Evolutionary conservation across 169 alveolate genomes (phyloP), one percentile per base, ranked within the genome.

Genomic region (Eimeria necatrix): DNA sequence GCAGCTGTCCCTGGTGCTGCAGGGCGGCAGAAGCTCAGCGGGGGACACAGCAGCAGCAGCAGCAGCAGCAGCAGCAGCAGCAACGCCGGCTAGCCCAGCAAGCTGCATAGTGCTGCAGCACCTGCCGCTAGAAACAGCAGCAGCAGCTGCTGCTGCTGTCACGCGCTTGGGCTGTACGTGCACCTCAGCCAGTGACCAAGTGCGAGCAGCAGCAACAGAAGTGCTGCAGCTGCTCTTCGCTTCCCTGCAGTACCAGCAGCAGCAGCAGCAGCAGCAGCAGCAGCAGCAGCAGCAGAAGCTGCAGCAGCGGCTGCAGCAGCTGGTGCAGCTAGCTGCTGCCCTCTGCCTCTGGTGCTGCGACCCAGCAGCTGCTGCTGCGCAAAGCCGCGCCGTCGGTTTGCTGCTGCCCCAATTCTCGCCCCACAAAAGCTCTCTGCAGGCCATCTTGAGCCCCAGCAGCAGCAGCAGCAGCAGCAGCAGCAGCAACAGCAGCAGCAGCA

Each of bases 311-410:
- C 83, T 24, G 51, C 53, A 71, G 83, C 83, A 71, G 52, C 83
- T 71, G 22, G n/a, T 71, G 41, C 83, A 71, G 83, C 83, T 71
- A 71, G 83, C 83, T 71, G 83, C 83, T 71, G 83, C 83, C 14
- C 16, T 71, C 24, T 71, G 52, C 24, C 83, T 71, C 53, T 71
- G 83, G 83, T 71, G 83, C 51, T 71, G 83, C 51, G 83, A 71
- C 24, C 83, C 53, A 5, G 4, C 83, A 71, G 83, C 51, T 4
- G 6, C 51, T n/a, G 14, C 4, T n/a, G n/a, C 14, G 53, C 83
- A 71, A 32, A n/a, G 7, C 4, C 18, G 4, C 16, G 83, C 83
- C 24, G 83, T 48, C 10, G 5, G 18, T 14, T 71, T n/a, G 16
- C 51, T 71, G 18, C 51, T 71, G 16, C 46, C 49, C 10, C 49